Conservation (phyloP, 1,284 basidiomycete genomes). For the Pyrrhoderma lamaoense region DNA sequence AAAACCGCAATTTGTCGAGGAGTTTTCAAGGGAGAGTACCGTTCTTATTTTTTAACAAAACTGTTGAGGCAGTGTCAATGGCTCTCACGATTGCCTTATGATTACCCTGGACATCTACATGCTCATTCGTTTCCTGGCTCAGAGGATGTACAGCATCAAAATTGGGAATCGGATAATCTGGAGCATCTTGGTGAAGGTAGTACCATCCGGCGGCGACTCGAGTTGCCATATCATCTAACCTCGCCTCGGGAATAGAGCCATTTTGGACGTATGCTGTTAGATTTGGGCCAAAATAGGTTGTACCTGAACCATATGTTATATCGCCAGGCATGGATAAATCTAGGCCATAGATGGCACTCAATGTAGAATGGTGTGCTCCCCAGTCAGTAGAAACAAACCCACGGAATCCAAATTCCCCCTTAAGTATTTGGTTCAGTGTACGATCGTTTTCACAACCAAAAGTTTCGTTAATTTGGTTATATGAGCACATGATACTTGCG, state of each 20-base stretch:
- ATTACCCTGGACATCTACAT: constrained; percentile 69
- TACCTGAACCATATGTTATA: constrained; percentile 41
- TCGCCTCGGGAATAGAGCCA: constrained; percentile 32
- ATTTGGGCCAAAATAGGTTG: constrained; percentile 32
- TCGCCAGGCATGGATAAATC: constrained; percentile 40
- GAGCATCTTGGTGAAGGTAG: constrained; percentile 36
- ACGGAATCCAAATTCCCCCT: constrained; percentile 74
- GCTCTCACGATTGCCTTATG: constrained; percentile 59
- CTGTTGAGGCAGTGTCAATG: constrained; percentile 69
- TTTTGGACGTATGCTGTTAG: constrained; percentile 21
- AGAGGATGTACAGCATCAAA: constrained; percentile 54
- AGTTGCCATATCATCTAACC: constrained; percentile 27
- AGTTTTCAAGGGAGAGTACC: constrained; percentile 58
- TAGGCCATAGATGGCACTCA: constrained; percentile 57
- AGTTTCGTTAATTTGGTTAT: constrained; percentile 67
- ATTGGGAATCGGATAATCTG: constrained; percentile 48
- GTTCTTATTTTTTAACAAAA: constrained; percentile 75
- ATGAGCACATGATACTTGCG: constrained; percentile 73
- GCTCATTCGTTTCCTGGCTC: constrained; percentile 49
- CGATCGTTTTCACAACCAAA: constrained; percentile 75
- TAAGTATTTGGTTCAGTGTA: constrained; percentile 71
- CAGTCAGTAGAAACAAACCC: constrained; percentile 40
- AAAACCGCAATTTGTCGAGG: constrained; percentile 48
- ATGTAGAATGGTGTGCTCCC: constrained; percentile 44
- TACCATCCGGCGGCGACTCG: constrained; percentile 32